Evolutionary conservation across 2,329 filamentous ascomycete species (phyloP).

Genomic region (Aspergillus versicolor): DNA sequence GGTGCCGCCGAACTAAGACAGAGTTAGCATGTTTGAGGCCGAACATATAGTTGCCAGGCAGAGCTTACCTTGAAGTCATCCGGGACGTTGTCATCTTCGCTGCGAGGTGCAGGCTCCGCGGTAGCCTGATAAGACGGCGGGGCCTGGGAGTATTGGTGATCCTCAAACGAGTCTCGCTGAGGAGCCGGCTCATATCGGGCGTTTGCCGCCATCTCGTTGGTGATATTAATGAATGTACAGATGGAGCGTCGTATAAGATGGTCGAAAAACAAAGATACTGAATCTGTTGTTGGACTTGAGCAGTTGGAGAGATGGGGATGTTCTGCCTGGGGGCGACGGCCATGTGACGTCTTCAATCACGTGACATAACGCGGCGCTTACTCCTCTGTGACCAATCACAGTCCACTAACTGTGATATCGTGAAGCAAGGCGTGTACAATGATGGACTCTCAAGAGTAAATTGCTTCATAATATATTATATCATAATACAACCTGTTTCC

Average conservation of each 20-base stretch:
- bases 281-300: neutral
- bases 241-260: neutral
- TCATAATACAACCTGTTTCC: no score
- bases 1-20: conserved; percentile 75
- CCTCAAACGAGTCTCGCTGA: conserved; percentile 82
- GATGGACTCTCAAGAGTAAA: no score
- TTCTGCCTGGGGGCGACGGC: neutral
- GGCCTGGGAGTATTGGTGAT: conserved; percentile 67
- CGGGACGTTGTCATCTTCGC: conserved; percentile 85
- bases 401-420: no score
- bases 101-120: conserved; percentile 60
- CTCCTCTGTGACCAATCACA: neutral
- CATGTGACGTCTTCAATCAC: conserved; percentile 12
- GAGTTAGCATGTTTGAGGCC: conserved; percentile 12
- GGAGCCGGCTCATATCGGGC: conserved; percentile 82
- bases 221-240: neutral
- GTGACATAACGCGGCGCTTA: neutral
- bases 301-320: neutral
- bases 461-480: no score
- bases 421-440: no score
- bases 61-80: conserved; percentile 86
- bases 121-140: conserved; percentile 77
- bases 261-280: neutral
- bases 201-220: conserved; percentile 63
- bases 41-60: neutral